Conservation (phyloP, 2,329 filamentous ascomycete species). For the Colletotrichum tropicale region DNA sequence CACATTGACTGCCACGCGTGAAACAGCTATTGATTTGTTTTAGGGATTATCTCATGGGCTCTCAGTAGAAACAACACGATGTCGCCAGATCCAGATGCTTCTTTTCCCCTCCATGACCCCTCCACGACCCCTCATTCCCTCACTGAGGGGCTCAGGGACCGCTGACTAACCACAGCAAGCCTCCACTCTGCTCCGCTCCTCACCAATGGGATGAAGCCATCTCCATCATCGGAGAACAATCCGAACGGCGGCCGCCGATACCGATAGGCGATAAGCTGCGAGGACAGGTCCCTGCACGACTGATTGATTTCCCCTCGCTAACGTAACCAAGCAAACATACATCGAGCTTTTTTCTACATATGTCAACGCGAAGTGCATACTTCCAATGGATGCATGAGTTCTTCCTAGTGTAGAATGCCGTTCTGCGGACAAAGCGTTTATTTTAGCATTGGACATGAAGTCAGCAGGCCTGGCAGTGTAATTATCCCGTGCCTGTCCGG, state of each 20-base stretch:
- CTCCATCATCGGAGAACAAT: background rate
- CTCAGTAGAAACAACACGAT: background rate
- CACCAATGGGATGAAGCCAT: background rate
- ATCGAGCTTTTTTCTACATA: no score
- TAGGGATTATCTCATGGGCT: background rate
- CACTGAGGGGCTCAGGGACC: background rate
- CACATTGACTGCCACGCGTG: background rate
- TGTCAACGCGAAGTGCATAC: no score
- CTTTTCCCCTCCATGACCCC: background rate
- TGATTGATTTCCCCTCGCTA: accelerated
- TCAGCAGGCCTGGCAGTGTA: no score
- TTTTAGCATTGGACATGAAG: no score
- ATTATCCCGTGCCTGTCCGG: no score
- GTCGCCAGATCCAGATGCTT: background rate
- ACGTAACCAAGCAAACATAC: no score
- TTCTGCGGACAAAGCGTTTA: no score
- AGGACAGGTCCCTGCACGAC: no score
- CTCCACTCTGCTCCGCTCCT: background rate
- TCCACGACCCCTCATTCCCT: background rate
- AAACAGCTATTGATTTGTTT: background rate
- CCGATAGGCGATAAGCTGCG: no score
- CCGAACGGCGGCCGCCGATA: background rate
- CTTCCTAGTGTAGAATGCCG: no score
- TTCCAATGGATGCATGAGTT: no score
- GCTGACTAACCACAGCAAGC: background rate